Evolutionary conservation across 805 yeast species (phyloP).

Genomic region (Candida hispaniensis): DNA sequence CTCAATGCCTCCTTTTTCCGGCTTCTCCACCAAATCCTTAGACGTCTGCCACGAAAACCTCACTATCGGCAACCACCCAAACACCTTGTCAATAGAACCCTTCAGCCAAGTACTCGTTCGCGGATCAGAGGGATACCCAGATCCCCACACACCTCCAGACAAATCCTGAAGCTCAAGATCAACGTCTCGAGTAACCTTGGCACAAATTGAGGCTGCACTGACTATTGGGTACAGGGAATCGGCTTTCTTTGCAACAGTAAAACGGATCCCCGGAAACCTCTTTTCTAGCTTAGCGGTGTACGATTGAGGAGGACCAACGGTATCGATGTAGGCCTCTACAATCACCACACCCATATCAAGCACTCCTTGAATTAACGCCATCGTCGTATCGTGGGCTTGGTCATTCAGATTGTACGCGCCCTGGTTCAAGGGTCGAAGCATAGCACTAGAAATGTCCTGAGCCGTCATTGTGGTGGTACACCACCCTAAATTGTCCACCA

Average conservation of each 20-base stretch:
- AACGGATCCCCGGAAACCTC: constrained; percentile 56
- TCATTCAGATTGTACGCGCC: constrained; percentile 71
- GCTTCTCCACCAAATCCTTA: constrained; percentile 51
- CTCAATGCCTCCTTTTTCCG: constrained; percentile 43
- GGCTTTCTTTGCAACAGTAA: constrained; percentile 89
- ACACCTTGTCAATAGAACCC: constrained; percentile 50
- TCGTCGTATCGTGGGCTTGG: constrained; percentile 94
- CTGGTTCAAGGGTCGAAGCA: constrained; percentile 52
- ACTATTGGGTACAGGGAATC: constrained; percentile 88
- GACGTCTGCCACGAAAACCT: constrained; percentile 95
- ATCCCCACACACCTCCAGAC: constrained; percentile 46
- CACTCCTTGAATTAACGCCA: constrained; percentile 58
- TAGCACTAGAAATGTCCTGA: constrained; percentile 74
- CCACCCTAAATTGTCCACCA: constrained; percentile 66
- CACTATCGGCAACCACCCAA: constrained; percentile 75
- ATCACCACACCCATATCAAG: constrained; percentile 52
- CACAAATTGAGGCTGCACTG: constrained; percentile 89
- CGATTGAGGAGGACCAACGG: constrained; percentile 89
- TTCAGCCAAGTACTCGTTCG: constrained; percentile 71
- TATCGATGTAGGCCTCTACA: constrained; percentile 74
- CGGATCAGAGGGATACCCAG: constrained; percentile 94
- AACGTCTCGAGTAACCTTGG: constrained; percentile 88
- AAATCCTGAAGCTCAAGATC: constrained; percentile 30
- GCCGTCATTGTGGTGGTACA: constrained; percentile 79
- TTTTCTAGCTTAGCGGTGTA: constrained; percentile 66